Conservation (phyloP, 2,329 filamentous ascomycete genomes). For the Metarhizium robertsii region DNA sequence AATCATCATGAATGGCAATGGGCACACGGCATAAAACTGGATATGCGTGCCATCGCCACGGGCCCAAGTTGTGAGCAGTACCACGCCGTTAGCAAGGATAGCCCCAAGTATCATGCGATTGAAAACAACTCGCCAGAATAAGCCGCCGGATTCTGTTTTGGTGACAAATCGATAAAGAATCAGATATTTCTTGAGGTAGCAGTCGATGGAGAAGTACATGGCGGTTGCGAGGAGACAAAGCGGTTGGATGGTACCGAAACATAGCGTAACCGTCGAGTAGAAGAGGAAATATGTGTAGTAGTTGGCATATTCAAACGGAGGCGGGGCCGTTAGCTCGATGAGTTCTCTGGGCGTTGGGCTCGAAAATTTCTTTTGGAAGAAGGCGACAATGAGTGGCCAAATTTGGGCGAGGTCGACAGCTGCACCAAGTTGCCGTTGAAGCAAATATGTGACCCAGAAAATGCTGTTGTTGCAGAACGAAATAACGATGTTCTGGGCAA, state of each 20-base stretch:
- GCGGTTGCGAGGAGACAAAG: constrained; percentile 79
- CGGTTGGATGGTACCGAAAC: constrained; percentile 78
- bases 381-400: constrained; percentile 75
- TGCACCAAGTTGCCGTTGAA: constrained; percentile 88
- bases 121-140: constrained; percentile 85
- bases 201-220: constrained; percentile 81
- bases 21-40: constrained; percentile 59
- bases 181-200: constrained; percentile 89
- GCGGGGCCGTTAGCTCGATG: constrained; percentile 88
- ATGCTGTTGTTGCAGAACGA: constrained; percentile 73
- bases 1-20: constrained; percentile 69
- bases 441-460: constrained; percentile 90
- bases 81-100: constrained; percentile 68
- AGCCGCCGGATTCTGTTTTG: constrained; percentile 90
- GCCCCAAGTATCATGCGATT: constrained; percentile 84
- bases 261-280: constrained; percentile 82
- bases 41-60: constrained; percentile 50
- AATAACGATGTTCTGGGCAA: constrained; percentile 57
- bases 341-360: constrained; percentile 82
- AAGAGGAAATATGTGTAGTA: constrained; percentile 99
- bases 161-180: constrained; percentile 92
- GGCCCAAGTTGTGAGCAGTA: constrained; percentile 67
- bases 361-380: constrained; percentile 74
- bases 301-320: constrained; percentile 85
- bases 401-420: constrained; percentile 90